Base-by-base conservation (phyloP, 2,329 filamentous ascomycete species). In the Daldinia sp. region DNA sequence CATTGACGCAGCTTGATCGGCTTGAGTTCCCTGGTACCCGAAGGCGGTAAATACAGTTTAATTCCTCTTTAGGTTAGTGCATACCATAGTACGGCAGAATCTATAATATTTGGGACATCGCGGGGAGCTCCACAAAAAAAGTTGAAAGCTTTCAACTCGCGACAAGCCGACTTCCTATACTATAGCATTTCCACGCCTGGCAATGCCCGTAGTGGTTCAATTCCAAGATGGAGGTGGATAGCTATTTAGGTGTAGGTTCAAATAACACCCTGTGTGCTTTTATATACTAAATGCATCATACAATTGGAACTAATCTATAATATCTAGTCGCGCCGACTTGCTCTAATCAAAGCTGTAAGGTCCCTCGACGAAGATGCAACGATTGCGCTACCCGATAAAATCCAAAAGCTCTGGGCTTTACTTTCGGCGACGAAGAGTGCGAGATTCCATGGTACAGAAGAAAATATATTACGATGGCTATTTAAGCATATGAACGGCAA, bases 401-500 rank as follows among this genome's bases (percentile, higher is more conserved):
- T 87, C 35, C 75, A 79, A 54, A 74, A 75, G 17, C 68, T 87
- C 11, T 87, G 83, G 84, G 76, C 74, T 5, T 74, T 77, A 4
- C 74, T 87, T n/a, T 77, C 79, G 3, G 76, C 77, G 1, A 77
- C 78, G 1, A 77, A 76, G 2, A 72, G 77, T 19, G 75, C 76
- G 1, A 75, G 76, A 32, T 84, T 84, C 45, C 83, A 81, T 64
- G 84, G 84, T 2, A 80, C 82, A 2, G 85, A 87, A 67, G 83
- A 86, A 68, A 85, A 81, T 61, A 82, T 86, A 52, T 71, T 91
- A 58, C 81, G 86, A 77, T 87, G 87, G 80, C 79, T 92, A 1
- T 81, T 90, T 54, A 87, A 88, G 70, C 82, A 82, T 54, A 87
- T 87, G 84, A 82, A 82, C 63, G 80, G 80, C 17, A 68, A 77